Base-by-base conservation (phyloP, 768 basidiomycete genomes). In the Cyathus striatus region DNA sequence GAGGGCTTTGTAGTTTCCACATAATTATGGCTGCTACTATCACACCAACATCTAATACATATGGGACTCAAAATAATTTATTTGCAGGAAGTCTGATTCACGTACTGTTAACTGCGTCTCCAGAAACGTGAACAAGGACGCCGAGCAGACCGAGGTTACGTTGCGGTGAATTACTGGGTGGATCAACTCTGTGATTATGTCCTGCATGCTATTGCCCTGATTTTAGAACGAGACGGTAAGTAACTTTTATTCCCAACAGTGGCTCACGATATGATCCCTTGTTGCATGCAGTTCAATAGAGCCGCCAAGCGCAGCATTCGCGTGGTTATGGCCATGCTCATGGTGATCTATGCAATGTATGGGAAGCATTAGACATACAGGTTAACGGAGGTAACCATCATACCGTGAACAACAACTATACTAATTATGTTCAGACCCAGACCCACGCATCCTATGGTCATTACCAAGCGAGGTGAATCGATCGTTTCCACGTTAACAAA, bases 101-200 rank as follows among this genome's bases (percentile, higher is more conserved):
- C 69, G 22, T 48, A 73, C 75, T 78, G 52, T 78, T 78, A 13
- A 74, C 52, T 9, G 75, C 78, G 49, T 78, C 75, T 4, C 76
- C 76, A 10, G 74, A 52, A 26, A 79, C 61, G 56, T 79, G 77
- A 25, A 73, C 55, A 10, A 79, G 52, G 3, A 78, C 75, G 9
- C 70, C 76, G 36, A 69, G 48, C 9, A 76, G 49, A 24, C 75
- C 76, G 21, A 74, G 51, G 48, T 76, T 76, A 23, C 61, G 60
- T 42, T 66, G 61, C 18, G 63, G 59, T 23, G 49, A 47, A 30
- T 45, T 41, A 24, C 48, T 44, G 4, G 69, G 68, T 40, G 70
- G 69, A 35, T 70, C 55, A 14, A 65, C 49, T 21, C 66, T 66
- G 54, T 78, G 75, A 48, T 77, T 65, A 56, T 78, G 76, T 23